A percentile compares a stretch with the other conserved stretches of the same genome.
These are phyloP conservation scores for Spergularia azorica DNA, from an alignment of 179 eudicot species.

Conservation along the genomic window DNA sequence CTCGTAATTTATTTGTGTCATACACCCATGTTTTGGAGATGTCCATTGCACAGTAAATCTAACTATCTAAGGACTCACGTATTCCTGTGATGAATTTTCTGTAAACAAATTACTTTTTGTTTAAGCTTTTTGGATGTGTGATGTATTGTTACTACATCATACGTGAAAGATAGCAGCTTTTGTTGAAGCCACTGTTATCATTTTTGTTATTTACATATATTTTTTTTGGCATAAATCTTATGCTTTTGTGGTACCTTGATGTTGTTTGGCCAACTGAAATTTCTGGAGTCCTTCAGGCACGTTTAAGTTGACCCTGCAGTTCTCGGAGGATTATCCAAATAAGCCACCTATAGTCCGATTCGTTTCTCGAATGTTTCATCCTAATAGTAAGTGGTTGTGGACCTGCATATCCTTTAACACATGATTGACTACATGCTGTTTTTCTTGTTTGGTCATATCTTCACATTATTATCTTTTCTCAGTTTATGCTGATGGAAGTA, in stretches of 20 bases:
- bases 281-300: conserved; percentile 48
- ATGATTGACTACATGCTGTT: neutral
- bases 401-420: neutral
- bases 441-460: conserved; percentile 6
- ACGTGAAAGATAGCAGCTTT: neutral
- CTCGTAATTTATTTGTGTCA: neutral
- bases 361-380: conserved; percentile 81
- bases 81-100: neutral
- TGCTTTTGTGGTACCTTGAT: neutral
- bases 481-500: conserved; percentile 81
- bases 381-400: conserved; percentile 58
- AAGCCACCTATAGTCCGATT: conserved; percentile 79
- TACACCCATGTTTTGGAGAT: neutral
- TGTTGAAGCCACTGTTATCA: no score
- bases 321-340: conserved; percentile 72
- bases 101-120: neutral
- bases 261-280: conserved; percentile 11
- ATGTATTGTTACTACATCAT: no score
- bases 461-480: conserved; percentile 22
- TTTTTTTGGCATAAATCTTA: neutral
- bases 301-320: conserved; percentile 72
- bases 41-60: neutral
- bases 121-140: no score
- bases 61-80: no score
- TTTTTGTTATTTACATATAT: neutral